A percentile compares a stretch with the other conserved stretches of the same genome.
Evolutionary conservation across 768 basidiomycete species (phyloP).

Genomic region (Mycena rebaudengoi): DNA sequence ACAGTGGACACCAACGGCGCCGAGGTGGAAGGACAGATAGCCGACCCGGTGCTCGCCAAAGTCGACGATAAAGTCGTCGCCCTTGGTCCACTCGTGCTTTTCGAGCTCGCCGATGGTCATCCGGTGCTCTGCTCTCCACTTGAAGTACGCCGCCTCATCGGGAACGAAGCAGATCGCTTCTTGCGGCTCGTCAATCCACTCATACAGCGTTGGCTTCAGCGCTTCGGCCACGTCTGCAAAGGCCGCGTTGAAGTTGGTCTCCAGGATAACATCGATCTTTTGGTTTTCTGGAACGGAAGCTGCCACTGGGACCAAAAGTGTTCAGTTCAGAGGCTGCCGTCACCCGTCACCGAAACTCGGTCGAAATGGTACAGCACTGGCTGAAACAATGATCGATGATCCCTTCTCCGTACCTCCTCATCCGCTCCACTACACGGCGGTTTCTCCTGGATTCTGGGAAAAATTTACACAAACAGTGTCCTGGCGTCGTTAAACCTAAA

Average conservation of each 20-base stretch:
- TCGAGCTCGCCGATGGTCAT: constrained; percentile 1
- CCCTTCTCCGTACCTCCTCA: too few relatives aligned
- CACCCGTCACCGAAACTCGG: too few relatives aligned
- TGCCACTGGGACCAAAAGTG: neutral
- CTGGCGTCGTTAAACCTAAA: too few relatives aligned
- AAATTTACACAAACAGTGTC: too few relatives aligned
- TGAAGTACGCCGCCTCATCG: constrained; percentile 5
- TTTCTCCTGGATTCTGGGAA: too few relatives aligned
- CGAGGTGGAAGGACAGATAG: constrained; percentile 6
- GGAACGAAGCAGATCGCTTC: constrained; percentile 7
- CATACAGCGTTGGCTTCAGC: constrained; percentile 4
- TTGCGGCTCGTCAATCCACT: constrained; percentile 7
- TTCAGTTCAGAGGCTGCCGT: too few relatives aligned
- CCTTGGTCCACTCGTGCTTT: constrained; percentile 6
- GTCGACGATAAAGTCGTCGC: constrained; percentile 8
- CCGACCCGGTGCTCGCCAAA: constrained; percentile 8
- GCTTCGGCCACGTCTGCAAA: constrained; percentile 3
- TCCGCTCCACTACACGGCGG: too few relatives aligned
- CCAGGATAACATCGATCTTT: constrained; percentile 8
- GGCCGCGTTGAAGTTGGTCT: constrained; percentile 11
- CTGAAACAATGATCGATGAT: too few relatives aligned
- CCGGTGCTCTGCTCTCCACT: constrained; percentile 2
- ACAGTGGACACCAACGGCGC: constrained; percentile 5
- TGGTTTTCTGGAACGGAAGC: constrained; percentile 10
- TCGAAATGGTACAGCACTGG: too few relatives aligned